Evolutionary conservation across 1,284 basidiomycete species (phyloP).

Genomic region (Ustilago tritici): DNA sequence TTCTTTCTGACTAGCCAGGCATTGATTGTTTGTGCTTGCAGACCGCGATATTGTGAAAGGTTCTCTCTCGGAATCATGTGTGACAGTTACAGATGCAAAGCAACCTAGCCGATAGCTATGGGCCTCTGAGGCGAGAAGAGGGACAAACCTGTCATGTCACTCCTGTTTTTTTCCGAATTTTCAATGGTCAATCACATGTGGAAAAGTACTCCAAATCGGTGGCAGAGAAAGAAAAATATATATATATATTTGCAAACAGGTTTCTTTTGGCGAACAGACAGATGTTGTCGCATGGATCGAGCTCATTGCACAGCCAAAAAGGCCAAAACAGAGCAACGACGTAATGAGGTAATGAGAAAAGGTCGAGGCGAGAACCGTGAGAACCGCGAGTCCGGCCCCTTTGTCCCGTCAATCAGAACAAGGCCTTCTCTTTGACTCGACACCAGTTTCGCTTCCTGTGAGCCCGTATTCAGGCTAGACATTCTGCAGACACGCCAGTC

Average conservation of each 20-base stretch:
- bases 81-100: constrained; percentile 10
- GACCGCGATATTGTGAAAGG: background rate
- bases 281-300: constrained; percentile 5
- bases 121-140: background rate
- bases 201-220: background rate
- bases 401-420: background rate
- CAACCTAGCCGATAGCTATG: constrained; percentile 3
- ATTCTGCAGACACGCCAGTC: no score
- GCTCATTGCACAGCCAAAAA: constrained; percentile 2
- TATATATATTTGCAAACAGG: background rate
- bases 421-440: background rate
- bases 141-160: constrained; percentile 3
- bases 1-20: background rate
- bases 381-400: background rate
- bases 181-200: background rate
- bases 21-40: background rate
- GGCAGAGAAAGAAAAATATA: background rate
- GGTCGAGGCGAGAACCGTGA: no score
- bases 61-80: background rate
- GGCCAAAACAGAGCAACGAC: constrained; percentile 2
- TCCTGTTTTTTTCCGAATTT: background rate
- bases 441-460: background rate
- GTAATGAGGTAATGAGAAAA: no score
- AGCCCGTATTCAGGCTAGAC: background rate
- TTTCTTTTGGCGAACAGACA: background rate